Evolutionary conservation across 2,329 filamentous ascomycete species (phyloP), one percentile per base, ranked within the genome.

Genomic region (Penicillium italicum): DNA sequence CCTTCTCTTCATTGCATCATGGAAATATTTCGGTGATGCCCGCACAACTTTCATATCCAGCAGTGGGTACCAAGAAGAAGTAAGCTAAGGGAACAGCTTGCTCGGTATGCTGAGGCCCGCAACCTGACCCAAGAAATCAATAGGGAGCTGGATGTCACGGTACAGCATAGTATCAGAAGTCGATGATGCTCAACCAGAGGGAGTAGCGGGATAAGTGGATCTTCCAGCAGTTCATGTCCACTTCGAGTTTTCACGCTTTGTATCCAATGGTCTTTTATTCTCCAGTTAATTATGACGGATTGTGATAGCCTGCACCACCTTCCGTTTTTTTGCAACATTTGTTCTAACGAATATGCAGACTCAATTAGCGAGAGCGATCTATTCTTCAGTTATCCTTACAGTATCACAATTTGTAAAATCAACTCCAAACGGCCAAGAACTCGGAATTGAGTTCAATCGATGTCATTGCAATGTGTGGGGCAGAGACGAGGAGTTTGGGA

Each of bases 1-100:
- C 30, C 11, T 24, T 36, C 33, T 40, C 16, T 24, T 37, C 30
- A 58, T 66, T 65, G 61, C 63, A 66, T 66, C 63, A 66, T 65
- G 47, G 43, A 46, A 7, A 51, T 10, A 44, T 5, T 24, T 63
- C 48, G 44, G 58, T n/a, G 12, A 34, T 55, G 12, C 20, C 58
- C 51, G 49, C 55, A 14, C 34, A 12, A 37, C 18, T 16, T 34
- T 16, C 18, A 28, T 50, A 22, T 20, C 31, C 14, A 51, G 36
- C 22, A 46, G 50, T 46, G 41, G 41, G 30, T 30, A 33, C 28
- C 38, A 42, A 26, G 30, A 8, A 18, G 18, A 48, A 44, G 34
- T 48, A 50, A 49, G 48, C 50, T 53, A 41, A 42, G 44, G 30
- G 24, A 34, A 16, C 36, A 38, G 53, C 31, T 48, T 40, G 11